Evolutionary conservation across 2,329 filamentous ascomycete species (phyloP).

Genomic region (Arthroderma sp.): DNA sequence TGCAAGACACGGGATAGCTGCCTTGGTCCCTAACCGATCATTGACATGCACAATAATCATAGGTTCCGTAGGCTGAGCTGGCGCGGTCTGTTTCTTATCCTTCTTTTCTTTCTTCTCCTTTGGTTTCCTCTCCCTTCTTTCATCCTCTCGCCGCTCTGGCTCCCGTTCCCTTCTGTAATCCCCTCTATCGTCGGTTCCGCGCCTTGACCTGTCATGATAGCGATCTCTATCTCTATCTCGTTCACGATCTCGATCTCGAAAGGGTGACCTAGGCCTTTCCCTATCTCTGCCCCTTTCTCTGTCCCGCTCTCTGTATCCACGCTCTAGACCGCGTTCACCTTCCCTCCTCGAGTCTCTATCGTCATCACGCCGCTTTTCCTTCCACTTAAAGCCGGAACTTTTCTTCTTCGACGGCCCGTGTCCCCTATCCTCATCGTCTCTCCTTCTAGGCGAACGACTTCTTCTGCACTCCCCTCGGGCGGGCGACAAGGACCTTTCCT

Average conservation of each 20-base stretch:
- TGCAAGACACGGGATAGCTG: slow-evolving; percentile 76
- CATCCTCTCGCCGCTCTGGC: slow-evolving; percentile 11
- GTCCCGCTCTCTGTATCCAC: slow-evolving; percentile 36
- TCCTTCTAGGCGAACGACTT: slow-evolving; percentile 31
- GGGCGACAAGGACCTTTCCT: slow-evolving; percentile 12
- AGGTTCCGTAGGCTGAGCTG: slow-evolving; percentile 44
- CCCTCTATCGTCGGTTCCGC: slow-evolving; percentile 12
- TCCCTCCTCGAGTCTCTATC: slow-evolving; percentile 27
- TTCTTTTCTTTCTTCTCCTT: slow-evolving; percentile 33
- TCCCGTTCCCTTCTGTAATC: slow-evolving; percentile 13
- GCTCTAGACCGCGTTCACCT: slow-evolving; percentile 37
- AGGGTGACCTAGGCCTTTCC: slow-evolving; percentile 17
- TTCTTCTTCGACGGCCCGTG: slow-evolving; percentile 7
- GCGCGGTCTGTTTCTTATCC: slow-evolving; percentile 21
- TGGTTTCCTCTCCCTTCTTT: slow-evolving; percentile 17
- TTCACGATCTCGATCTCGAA: slow-evolving; percentile 26
- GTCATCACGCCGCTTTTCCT: slow-evolving; percentile 37
- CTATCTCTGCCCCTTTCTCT: slow-evolving; percentile 19
- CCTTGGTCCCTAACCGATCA: slow-evolving; percentile 91
- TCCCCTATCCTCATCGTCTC: slow-evolving; percentile 21
- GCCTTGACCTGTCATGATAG: slow-evolving; percentile 16
- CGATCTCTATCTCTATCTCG: slow-evolving; percentile 14
- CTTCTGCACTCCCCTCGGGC: slow-evolving; percentile 23
- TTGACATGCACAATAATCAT: slow-evolving; percentile 95
- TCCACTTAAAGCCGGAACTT: slow-evolving; percentile 34